These are phyloP conservation scores for Trametes cinnabarina DNA, from an alignment of 768 basidiomycete species.

Conservation along the genomic window DNA sequence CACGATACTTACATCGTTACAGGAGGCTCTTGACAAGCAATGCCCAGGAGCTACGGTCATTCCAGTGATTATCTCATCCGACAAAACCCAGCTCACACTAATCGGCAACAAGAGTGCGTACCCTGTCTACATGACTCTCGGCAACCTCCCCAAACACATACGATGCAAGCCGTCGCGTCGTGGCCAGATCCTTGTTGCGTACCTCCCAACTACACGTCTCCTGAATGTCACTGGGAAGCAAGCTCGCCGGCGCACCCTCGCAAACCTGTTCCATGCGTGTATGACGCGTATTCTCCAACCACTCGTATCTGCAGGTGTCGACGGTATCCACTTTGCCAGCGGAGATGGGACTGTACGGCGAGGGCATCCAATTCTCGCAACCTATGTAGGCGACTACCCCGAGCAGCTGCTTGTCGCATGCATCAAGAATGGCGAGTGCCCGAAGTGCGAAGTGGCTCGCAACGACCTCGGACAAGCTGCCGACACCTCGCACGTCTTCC, in stretches of 20 bases:
- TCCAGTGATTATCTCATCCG: slow-evolving; percentile 23
- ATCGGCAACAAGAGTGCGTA: slow-evolving; percentile 25
- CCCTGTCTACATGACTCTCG: slow-evolving; percentile 29
- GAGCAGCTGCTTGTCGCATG: slow-evolving; percentile 26
- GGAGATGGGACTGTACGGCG: slow-evolving; percentile 24
- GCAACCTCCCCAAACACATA: slow-evolving; percentile 28
- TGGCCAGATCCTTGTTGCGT: slow-evolving; percentile 27
- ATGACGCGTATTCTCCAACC: slow-evolving; percentile 18
- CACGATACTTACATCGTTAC: too few relatives aligned
- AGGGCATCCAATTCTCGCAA: slow-evolving; percentile 26
- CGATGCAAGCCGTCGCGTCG: slow-evolving; percentile 24
- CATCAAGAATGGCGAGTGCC: slow-evolving; percentile 22
- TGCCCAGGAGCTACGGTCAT: slow-evolving; percentile 21
- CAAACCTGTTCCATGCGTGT: slow-evolving; percentile 28
- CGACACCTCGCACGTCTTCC: neutral
- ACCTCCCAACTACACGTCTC: slow-evolving; percentile 24
- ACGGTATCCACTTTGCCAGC: slow-evolving; percentile 19
- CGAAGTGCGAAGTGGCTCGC: slow-evolving; percentile 14
- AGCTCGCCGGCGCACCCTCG: slow-evolving; percentile 18
- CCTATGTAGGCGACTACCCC: slow-evolving; percentile 24
- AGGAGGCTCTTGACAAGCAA: slow-evolving; percentile 15
- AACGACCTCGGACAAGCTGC: slow-evolving; percentile 13
- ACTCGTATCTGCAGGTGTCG: slow-evolving; percentile 3
- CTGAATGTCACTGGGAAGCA: slow-evolving; percentile 20
- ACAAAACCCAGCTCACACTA: too few relatives aligned